These are phyloP conservation scores for Debaryomyces sp. DNA, from an alignment of 1,139 yeast species.

Conservation along the genomic window DNA sequence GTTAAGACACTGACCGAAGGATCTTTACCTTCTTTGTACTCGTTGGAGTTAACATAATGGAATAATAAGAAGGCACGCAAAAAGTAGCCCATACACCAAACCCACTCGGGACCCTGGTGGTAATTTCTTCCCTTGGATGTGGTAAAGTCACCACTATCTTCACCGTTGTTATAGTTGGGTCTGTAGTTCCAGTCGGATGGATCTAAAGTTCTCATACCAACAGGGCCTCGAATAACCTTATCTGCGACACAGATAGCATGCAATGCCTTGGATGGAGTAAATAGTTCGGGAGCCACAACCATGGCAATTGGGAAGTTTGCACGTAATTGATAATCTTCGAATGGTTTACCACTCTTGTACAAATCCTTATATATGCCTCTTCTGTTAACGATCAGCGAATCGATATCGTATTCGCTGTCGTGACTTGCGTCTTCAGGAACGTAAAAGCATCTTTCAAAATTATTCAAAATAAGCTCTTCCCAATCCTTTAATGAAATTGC, in stretches of 20 bases:
- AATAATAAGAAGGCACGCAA: conserved; percentile 71
- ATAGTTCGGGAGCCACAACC: conserved; percentile 91
- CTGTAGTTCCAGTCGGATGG: conserved; percentile 90
- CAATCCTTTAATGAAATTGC: conserved; percentile 61
- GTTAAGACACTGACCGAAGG: conserved; percentile 39
- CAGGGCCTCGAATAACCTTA: conserved; percentile 74
- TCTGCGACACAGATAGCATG: conserved; percentile 75
- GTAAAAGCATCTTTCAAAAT: conserved; percentile 79
- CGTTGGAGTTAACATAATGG: conserved; percentile 39
- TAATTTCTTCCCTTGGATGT: conserved; percentile 95
- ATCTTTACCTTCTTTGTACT: conserved; percentile 24
- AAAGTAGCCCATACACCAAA: conserved; percentile 88
- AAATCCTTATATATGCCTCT: conserved; percentile 94
- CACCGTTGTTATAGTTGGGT: conserved; percentile 82
- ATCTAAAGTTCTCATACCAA: conserved; percentile 90
- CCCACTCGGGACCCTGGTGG: conserved; percentile 99
- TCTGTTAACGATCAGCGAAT: conserved; percentile 70
- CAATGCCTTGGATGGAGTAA: conserved; percentile 61
- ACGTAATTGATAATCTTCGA: conserved; percentile 90
- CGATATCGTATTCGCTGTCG: conserved; percentile 60
- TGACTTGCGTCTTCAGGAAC: conserved; percentile 63
- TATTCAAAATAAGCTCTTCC: conserved; percentile 67
- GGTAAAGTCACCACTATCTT: conserved; percentile 83
- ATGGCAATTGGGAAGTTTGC: conserved; percentile 93
- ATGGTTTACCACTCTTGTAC: conserved; percentile 77